A percentile compares a stretch with the other conserved stretches of the same genome.
Conservation (phyloP, 2,329 filamentous ascomycete genomes). For the Diaporthe sp. region DNA sequence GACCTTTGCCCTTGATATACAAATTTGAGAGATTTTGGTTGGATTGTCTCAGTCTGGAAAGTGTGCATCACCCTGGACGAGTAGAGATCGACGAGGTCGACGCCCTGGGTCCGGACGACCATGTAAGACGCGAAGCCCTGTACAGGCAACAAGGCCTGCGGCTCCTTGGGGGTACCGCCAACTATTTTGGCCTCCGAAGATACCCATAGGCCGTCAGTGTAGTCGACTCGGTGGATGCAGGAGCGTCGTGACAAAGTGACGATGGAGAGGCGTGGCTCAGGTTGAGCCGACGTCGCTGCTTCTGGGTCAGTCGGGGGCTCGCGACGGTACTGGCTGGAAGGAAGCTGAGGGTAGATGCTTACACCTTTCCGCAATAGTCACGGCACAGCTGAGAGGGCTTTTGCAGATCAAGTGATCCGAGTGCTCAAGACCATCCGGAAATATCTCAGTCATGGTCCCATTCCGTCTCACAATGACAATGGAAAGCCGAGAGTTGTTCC, state of each 20-base stretch:
- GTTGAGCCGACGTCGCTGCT: constrained; percentile 43
- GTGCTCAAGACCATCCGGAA: constrained; percentile 58
- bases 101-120: constrained; percentile 67
- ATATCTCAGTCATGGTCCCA: constrained; percentile 72
- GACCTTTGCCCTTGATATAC: constrained; percentile 67
- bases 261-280: constrained; percentile 50
- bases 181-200: constrained; percentile 61
- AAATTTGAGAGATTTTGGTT: constrained; percentile 71
- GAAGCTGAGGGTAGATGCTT: constrained; percentile 42
- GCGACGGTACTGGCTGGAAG: neutral
- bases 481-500: constrained; percentile 55
- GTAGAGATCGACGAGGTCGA: constrained; percentile 73
- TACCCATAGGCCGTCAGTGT: constrained; percentile 61
- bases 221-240: constrained; percentile 63
- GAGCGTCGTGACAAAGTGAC: constrained; percentile 65
- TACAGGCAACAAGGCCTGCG: constrained; percentile 71
- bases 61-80: constrained; percentile 70
- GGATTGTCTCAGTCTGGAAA: constrained; percentile 71
- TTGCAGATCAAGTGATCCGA: constrained; percentile 64
- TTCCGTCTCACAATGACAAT: constrained; percentile 75
- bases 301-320: neutral
- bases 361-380: constrained; percentile 61
- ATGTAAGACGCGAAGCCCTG: constrained; percentile 72
- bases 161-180: constrained; percentile 57
- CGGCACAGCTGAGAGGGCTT: constrained; percentile 65